Evolutionary conservation across 805 yeast species (phyloP).

Genomic region (Tetrapisispora pingtungensis): DNA sequence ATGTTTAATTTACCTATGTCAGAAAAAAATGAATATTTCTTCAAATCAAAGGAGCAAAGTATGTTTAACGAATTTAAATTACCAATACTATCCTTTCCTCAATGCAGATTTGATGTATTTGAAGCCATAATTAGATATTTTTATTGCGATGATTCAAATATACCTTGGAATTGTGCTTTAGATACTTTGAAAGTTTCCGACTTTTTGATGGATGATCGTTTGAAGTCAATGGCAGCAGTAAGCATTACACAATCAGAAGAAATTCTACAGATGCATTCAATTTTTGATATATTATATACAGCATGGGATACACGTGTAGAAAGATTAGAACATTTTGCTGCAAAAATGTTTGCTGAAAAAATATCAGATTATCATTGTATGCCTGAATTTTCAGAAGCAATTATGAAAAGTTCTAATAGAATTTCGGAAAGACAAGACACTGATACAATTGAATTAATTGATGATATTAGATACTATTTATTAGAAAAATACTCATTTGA

Average conservation of each 20-base stretch:
- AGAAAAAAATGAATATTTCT: constrained; percentile 21
- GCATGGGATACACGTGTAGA: constrained; percentile 62
- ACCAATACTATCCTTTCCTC: constrained; percentile 24
- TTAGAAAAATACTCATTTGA: constrained; percentile 24
- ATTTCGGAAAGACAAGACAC: constrained; percentile 57
- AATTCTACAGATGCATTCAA: constrained; percentile 27
- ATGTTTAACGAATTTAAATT: background rate
- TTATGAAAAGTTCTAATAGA: constrained; percentile 42
- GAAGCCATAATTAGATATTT: constrained; percentile 45
- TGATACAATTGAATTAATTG: constrained; percentile 71
- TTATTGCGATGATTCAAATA: constrained; percentile 49
- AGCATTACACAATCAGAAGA: constrained; percentile 28
- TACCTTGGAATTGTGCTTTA: constrained; percentile 41
- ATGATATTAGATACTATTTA: constrained; percentile 63
- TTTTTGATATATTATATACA: constrained; percentile 49
- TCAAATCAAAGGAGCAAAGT: background rate
- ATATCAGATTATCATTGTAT: constrained; percentile 31
- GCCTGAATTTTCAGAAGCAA: constrained; percentile 32
- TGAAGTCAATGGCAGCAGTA: constrained; percentile 54
- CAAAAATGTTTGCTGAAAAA: constrained; percentile 46
- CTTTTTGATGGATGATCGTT: constrained; percentile 43
- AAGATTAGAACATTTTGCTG: constrained; percentile 53
- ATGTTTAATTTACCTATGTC: constrained; percentile 47
- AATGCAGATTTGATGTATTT: constrained; percentile 29
- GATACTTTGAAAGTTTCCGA: constrained; percentile 55